Percentiles rank a stretch among this genome's conserved stretches.
Conservation (phyloP, 1,284 basidiomycete genomes). For the Coniferiporia sulphurascens region DNA sequence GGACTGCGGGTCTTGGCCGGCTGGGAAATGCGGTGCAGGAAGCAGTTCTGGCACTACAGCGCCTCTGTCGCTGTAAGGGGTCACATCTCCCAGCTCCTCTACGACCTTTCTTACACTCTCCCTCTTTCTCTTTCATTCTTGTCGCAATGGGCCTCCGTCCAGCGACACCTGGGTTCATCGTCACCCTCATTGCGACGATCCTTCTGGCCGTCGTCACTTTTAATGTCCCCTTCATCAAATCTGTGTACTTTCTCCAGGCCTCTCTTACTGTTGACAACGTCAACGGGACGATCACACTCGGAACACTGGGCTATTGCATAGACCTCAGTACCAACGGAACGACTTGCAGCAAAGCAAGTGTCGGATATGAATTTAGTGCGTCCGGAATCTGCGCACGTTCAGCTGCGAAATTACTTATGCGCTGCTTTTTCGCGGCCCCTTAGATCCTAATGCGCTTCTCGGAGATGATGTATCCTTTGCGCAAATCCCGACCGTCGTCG, state of each 20-base stretch:
- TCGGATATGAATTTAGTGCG: conserved; percentile 81
- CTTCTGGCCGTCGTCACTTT: conserved; percentile 82
- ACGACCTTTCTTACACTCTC: no score
- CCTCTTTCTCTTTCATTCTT: no score
- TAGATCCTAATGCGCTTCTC: conserved; percentile 78
- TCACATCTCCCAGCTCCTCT: no score
- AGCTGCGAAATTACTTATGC: no score
- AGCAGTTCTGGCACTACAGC: no score
- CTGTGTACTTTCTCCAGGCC: conserved; percentile 80
- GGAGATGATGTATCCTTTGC: conserved; percentile 52
- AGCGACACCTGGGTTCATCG: conserved; percentile 80
- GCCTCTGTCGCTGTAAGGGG: no score
- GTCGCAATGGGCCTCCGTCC: conserved; percentile 46
- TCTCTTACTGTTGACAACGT: conserved; percentile 44
- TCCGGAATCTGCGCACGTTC: not conserved
- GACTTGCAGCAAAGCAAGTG: conserved; percentile 70
- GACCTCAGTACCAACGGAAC: conserved; percentile 43
- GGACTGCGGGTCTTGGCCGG: no score
- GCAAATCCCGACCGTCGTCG: conserved; percentile 71
- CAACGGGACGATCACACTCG: conserved; percentile 69
- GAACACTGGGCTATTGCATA: conserved; percentile 81
- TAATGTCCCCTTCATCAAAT: conserved; percentile 81
- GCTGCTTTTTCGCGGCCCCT: not conserved
- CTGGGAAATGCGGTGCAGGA: no score
- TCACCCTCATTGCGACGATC: conserved; percentile 69